Conservation (phyloP, 192 early-diverging fungal species). For the Umbelopsis isabellina region DNA sequence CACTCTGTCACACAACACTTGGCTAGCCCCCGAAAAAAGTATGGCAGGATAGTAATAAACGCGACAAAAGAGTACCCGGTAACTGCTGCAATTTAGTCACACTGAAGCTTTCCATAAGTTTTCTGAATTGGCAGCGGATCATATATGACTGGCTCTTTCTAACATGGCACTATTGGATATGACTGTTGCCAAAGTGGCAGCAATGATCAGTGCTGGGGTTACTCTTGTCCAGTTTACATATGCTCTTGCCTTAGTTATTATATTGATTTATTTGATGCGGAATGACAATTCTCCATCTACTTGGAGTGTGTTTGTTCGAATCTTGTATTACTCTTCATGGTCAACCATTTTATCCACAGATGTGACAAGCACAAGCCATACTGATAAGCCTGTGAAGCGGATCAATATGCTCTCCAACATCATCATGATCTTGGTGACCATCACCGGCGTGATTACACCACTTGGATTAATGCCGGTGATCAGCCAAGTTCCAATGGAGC, state of each 20-base stretch:
- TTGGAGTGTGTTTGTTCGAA: conserved; percentile 16
- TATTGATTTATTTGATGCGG: not conserved
- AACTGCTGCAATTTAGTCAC: no score
- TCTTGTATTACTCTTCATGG: not conserved
- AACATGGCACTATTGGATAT: conserved; percentile 18
- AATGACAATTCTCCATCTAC: not conserved
- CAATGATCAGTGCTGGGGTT: conserved; percentile 15
- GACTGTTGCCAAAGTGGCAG: conserved; percentile 17
- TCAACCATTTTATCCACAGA: not conserved
- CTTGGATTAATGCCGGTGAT: not conserved
- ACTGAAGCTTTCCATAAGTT: not conserved
- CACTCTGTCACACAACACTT: no score
- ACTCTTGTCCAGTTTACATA: conserved; percentile 9
- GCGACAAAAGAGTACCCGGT: no score
- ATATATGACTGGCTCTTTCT: not conserved
- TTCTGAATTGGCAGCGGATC: not conserved
- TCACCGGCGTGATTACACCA: conserved; percentile 3
- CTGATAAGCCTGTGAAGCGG: not conserved
- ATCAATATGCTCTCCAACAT: not conserved
- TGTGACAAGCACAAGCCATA: not conserved
- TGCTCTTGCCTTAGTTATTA: not conserved
- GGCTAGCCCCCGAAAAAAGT: no score
- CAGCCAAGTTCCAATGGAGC: not conserved
- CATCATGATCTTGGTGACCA: not conserved
- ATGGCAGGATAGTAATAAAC: no score